Percentiles rank a stretch among this genome's conserved stretches.
These are phyloP conservation scores for Aquilaria malaccensis DNA, from an alignment of 345 rosid genomes.

Conservation along the genomic window DNA sequence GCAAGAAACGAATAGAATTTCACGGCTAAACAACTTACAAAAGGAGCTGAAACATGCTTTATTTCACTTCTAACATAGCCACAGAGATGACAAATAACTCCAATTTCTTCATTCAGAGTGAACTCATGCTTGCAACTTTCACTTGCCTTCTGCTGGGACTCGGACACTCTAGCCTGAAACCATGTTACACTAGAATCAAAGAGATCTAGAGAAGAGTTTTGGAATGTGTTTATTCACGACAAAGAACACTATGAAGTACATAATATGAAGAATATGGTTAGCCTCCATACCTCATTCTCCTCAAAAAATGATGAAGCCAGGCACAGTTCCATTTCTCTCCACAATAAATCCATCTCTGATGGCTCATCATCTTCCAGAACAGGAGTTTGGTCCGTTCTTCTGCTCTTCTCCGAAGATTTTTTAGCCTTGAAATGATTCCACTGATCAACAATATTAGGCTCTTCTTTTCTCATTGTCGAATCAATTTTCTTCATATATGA, in stretches of 20 bases:
- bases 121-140: slow-evolving; percentile 54
- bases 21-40: slow-evolving; percentile 51
- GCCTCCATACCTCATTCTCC: slow-evolving; percentile 57
- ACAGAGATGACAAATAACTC: slow-evolving; percentile 59
- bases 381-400: slow-evolving; percentile 24
- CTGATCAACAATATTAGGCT: slow-evolving; percentile 44
- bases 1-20: too few relatives aligned
- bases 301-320: slow-evolving; percentile 75
- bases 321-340: slow-evolving; percentile 87
- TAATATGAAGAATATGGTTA: background rate
- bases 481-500: slow-evolving; percentile 76
- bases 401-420: slow-evolving; percentile 13
- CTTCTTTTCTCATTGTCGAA: slow-evolving; percentile 43
- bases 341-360: slow-evolving; percentile 70
- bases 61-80: slow-evolving; percentile 74
- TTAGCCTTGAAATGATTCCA: slow-evolving; percentile 64
- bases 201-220: background rate
- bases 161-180: slow-evolving; percentile 38
- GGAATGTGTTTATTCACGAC: background rate
- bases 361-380: slow-evolving; percentile 49
- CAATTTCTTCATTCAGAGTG: slow-evolving; percentile 71
- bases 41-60: slow-evolving; percentile 58
- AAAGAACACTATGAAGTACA: background rate
- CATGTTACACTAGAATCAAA: slow-evolving; percentile 11
- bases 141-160: slow-evolving; percentile 30